phyloP scores from a whole-genome alignment of 495 filamentous ascomycete genomes.

The Extremus antarcticus region DNA sequence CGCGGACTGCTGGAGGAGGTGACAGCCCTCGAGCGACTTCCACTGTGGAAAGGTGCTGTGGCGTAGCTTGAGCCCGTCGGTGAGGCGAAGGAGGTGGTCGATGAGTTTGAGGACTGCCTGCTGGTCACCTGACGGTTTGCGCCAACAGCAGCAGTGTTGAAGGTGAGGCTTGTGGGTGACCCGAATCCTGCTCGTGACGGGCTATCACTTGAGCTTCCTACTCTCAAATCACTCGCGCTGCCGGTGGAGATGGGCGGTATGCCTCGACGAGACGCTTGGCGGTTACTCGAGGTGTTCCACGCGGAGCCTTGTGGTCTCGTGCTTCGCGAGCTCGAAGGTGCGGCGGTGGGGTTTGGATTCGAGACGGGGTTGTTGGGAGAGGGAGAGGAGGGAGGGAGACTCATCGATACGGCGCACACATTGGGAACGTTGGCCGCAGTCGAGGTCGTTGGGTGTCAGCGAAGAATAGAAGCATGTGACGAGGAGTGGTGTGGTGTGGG shows the following conservation, averaged over 20 bases:
- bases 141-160: constrained; percentile 43
- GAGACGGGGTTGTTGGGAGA: constrained; percentile 3
- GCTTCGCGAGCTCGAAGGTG: constrained; percentile 41
- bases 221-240: constrained; percentile 25
- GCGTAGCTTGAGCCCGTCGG: constrained; percentile 40
- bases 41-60: constrained; percentile 43
- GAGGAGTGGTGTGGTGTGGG: background rate
- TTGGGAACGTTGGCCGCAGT: background rate
- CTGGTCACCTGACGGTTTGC: constrained; percentile 38
- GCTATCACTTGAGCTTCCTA: constrained; percentile 38
- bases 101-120: constrained; percentile 31
- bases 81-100: constrained; percentile 38
- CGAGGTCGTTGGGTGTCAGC: background rate
- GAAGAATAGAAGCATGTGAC: background rate
- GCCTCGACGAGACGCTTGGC: constrained; percentile 45
- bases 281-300: constrained; percentile 48
- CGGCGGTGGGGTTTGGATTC: constrained; percentile 6
- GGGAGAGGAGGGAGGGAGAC: constrained; percentile 8
- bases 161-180: constrained; percentile 41
- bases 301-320: constrained; percentile 47
- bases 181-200: constrained; percentile 37
- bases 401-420: constrained; percentile 19
- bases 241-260: constrained; percentile 54
- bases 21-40: constrained; percentile 48
- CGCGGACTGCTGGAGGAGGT: constrained; percentile 50